A percentile compares a stretch with the other conserved stretches of the same genome.
Conservation (phyloP, 2,329 filamentous ascomycete species). For the Hypoxylon sp. region DNA sequence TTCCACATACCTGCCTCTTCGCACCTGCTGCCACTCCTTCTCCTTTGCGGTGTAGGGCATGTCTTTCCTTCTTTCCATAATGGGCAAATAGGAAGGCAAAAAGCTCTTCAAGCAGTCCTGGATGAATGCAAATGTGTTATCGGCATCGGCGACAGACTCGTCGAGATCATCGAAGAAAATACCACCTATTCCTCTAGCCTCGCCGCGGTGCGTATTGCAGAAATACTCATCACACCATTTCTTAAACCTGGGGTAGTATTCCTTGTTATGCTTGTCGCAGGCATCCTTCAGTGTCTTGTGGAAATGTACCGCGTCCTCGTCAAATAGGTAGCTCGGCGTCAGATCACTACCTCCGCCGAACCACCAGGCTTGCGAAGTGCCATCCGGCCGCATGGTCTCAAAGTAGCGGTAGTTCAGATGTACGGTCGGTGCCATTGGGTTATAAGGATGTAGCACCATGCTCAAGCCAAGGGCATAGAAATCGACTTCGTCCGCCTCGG, state of each 20-base stretch:
- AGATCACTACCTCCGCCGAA: slow-evolving; percentile 96
- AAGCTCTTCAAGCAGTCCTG: slow-evolving; percentile 90
- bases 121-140: slow-evolving; percentile 91
- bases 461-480: slow-evolving; percentile 97
- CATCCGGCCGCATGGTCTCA: slow-evolving; percentile 90
- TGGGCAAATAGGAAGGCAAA: slow-evolving; percentile 90
- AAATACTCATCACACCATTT: slow-evolving; percentile 99
- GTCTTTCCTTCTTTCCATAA: slow-evolving; percentile 88
- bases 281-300: slow-evolving; percentile 92
- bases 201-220: slow-evolving; percentile 89
- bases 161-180: slow-evolving; percentile 99
- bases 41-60: slow-evolving; percentile 89
- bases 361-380: slow-evolving; percentile 92
- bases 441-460: slow-evolving; percentile 91
- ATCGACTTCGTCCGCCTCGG: slow-evolving; percentile 79
- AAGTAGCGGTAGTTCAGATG: slow-evolving; percentile 99
- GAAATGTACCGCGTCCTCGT: slow-evolving; percentile 97
- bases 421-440: slow-evolving; percentile 97
- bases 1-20: slow-evolving; percentile 95
- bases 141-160: slow-evolving; percentile 85
- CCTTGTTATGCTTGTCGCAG: slow-evolving; percentile 93
- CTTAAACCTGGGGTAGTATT: slow-evolving; percentile 95
- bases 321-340: slow-evolving; percentile 94
- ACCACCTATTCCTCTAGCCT: slow-evolving; percentile 89
- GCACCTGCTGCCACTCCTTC: slow-evolving; percentile 97